These are phyloP conservation scores for Suhomyces yuchorum DNA, from an alignment of 1,139 yeast genomes.

Conservation along the genomic window DNA sequence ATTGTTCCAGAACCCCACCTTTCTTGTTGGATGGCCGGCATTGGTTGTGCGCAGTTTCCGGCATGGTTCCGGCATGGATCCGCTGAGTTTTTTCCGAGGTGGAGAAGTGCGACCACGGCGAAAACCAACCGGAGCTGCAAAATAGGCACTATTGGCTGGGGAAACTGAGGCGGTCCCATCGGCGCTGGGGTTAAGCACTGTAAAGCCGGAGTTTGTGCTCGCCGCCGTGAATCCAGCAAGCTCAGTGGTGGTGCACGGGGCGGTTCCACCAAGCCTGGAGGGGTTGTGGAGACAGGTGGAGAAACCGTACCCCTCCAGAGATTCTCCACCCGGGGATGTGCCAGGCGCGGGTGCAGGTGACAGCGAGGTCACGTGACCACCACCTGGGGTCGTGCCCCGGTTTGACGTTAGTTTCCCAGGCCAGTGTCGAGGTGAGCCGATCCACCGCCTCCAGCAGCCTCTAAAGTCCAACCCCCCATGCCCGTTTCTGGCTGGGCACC, in stretches of 20 bases:
- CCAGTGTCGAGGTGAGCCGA: no score
- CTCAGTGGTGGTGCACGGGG: neutral
- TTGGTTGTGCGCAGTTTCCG: neutral
- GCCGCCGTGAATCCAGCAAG: no score
- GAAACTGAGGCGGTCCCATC: neutral
- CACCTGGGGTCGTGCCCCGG: no score
- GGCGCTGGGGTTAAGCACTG: neutral
- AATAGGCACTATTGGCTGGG: neutral
- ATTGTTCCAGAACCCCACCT: conserved; percentile 8
- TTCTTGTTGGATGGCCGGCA: neutral
- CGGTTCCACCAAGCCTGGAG: no score
- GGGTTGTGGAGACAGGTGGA: neutral
- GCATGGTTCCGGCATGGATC: neutral
- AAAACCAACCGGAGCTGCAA: neutral
- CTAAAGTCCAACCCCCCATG: no score
- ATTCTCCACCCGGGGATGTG: neutral
- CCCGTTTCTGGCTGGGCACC: no score
- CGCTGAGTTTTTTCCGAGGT: conserved; percentile 9
- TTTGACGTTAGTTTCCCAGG: no score
- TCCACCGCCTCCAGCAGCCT: no score
- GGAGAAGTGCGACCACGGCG: conserved; percentile 5
- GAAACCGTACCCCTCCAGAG: neutral
- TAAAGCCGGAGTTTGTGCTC: neutral
- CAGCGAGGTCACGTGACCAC: neutral
- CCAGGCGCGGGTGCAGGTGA: neutral